Evolutionary conservation across 495 filamentous ascomycete species (phyloP), one percentile per base, ranked within the genome.

Genomic region (Chaetomium tenue): DNA sequence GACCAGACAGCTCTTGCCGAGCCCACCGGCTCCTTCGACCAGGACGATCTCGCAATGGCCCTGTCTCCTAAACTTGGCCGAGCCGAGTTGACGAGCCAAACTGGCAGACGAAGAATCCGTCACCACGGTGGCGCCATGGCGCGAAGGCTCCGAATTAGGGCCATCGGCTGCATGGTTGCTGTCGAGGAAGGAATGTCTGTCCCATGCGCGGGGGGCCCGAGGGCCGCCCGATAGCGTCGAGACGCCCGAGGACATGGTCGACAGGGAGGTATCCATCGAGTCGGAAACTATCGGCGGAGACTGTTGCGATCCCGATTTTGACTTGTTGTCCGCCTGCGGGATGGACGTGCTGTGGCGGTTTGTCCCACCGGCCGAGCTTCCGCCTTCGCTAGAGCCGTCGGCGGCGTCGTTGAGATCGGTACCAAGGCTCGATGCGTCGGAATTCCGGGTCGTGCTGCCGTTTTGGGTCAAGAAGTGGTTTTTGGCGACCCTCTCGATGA

Each of bases 1-100:
- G 25, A 94, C 81, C 9, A 97, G 83, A 65, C 87, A 88, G 30
- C 90, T 91, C 73, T 97, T 97, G 15, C 92, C 92, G 28, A 92
- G 80, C 0, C 92, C 92, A 40, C 89, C 86, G 42, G 83, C 81
- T 11, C 91, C 92, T 57, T 86, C 85, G 42, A 97, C 87, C 18
- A 86, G 84, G 53, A 95, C 84, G 23, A 97, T 84, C 69, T 96
- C 91, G 68, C 88, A 92, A 23, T 86, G 82, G 9, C 86, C 88
- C 61, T 83, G 84, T 52, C 86, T 82, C 53, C 88, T 84, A 61
- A 86, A 79, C 67, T 88, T 92, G 39, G 84, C 77, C 52, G 79
- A 71, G 2, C 77, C 75, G 12, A 83, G 70, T 59, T 78, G 78
- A 9, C 76, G 75, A 11, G 80, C 77, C 57, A 82, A 66, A 50